Base-by-base conservation (phyloP, 2,329 filamentous ascomycete genomes). In the Diaporthe humulicola region DNA sequence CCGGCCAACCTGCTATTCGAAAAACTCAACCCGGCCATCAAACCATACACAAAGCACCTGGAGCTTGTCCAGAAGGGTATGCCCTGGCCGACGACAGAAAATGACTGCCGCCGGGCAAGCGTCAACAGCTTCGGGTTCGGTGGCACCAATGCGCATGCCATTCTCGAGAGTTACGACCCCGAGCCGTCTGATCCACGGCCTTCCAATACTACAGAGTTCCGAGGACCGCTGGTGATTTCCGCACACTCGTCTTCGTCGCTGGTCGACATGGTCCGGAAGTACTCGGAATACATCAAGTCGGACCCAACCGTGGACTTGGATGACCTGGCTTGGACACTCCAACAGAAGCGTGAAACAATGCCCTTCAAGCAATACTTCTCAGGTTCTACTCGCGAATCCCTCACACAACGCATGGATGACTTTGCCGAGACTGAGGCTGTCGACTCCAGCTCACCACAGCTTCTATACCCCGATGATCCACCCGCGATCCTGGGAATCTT, bases 11-110 rank as follows among this genome's bases (percentile, higher is more conserved):
- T 83, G 1, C 81, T 82, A 7, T 81, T 86, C 58, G 75, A 82
- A 4, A 77, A 75, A 0, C 77, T 84, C 14, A 85, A 83, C 64
- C 81, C 66, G 86, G 87, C 74, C 81, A 82, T 36, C 87, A 90
- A 75, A 88, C 88, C 19, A 5, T 56, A 30, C 52, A 56, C 78
- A 76, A 22, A 81, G 87, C 48, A 77, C 33, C 78, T 83, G 14
- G 70, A 81, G 61, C 74, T 69, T 1, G 33, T 45, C 36, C 74
- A 48, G 87, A 89, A 75, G 88, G 88, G 17, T 78, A 76, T 22
- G 81, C 87, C 48, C 1, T 75, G 73, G 73, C 73, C 73, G n/a
- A n/a, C 19, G 15, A 54, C n/a, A 54, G 50, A 28, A 54, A 54
- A 28, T 14, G 64, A 9, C 30, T 42, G 30, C 69, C 12, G 15